These are phyloP conservation scores for Clonostachys sp. DNA, from an alignment of 2,329 filamentous ascomycete genomes.

Conservation along the genomic window DNA sequence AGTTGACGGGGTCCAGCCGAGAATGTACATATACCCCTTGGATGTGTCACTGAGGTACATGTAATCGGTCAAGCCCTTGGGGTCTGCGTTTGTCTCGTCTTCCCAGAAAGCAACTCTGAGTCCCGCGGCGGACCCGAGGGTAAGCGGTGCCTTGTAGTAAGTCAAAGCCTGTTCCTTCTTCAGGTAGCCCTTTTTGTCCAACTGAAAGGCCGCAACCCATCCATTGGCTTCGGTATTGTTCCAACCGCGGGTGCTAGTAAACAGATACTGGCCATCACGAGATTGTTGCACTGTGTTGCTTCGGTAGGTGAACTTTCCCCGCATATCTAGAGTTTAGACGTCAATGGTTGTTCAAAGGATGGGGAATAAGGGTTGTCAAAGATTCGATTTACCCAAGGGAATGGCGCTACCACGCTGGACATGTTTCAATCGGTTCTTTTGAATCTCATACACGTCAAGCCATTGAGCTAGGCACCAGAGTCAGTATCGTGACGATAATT, in stretches of 20 bases:
- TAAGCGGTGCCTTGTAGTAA: neutral
- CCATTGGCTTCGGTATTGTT: neutral
- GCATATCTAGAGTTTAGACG: neutral
- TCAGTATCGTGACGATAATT: neutral
- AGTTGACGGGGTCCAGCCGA: neutral
- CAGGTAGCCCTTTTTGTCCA: neutral
- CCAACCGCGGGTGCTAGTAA: neutral
- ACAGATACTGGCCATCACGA: neutral
- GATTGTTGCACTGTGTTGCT: neutral
- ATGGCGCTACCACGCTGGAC: neutral
- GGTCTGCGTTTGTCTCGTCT: neutral
- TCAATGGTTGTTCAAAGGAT: neutral
- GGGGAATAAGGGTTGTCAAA: neutral
- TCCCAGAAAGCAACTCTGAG: neutral
- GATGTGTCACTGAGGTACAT: neutral
- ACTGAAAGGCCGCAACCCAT: neutral
- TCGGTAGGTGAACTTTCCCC: neutral
- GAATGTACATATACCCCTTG: neutral
- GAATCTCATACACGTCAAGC: neutral
- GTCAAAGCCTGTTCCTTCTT: neutral
- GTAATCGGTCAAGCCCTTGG: neutral
- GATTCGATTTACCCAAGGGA: neutral
- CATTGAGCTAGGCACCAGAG: neutral
- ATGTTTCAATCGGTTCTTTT: neutral
- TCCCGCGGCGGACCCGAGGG: neutral